Conservation (phyloP, 495 filamentous ascomycete genomes). For the Cudoniella acicularis region DNA sequence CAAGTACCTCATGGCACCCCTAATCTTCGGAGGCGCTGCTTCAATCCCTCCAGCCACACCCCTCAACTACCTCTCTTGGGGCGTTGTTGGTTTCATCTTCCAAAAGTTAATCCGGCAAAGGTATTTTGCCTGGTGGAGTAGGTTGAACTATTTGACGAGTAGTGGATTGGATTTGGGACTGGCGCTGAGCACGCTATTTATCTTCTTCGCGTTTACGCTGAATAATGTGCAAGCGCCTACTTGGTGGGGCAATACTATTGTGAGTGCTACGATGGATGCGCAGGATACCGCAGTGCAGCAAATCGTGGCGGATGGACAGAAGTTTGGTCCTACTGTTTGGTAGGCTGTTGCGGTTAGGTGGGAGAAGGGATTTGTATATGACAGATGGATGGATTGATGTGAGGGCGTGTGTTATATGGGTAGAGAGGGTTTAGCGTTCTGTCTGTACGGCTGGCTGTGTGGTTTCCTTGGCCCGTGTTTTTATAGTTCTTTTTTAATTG, state of each 20-base stretch:
- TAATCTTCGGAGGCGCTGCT: slow-evolving; percentile 65
- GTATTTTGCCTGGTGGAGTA: slow-evolving; percentile 61
- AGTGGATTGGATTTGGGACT: slow-evolving; percentile 48
- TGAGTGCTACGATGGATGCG: slow-evolving; percentile 51
- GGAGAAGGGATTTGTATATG: neutral
- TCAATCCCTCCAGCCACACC: slow-evolving; percentile 64
- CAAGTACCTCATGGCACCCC: slow-evolving; percentile 54
- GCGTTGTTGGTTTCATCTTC: slow-evolving; percentile 53
- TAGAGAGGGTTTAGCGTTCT: too few relatives aligned
- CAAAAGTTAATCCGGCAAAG: slow-evolving; percentile 55
- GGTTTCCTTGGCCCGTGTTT: neutral
- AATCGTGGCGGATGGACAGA: slow-evolving; percentile 44
- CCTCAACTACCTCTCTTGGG: slow-evolving; percentile 66
- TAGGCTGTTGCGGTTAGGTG: too few relatives aligned
- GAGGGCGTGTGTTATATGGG: too few relatives aligned
- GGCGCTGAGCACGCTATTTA: slow-evolving; percentile 40
- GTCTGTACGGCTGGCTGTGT: neutral
- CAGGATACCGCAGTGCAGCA: slow-evolving; percentile 49
- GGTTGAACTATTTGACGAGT: slow-evolving; percentile 62
- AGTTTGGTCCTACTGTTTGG: slow-evolving; percentile 53
- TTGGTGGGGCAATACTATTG: slow-evolving; percentile 58
- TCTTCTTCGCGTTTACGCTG: slow-evolving; percentile 49
- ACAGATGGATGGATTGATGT: neutral
- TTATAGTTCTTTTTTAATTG: neutral
- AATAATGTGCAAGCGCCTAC: slow-evolving; percentile 41